Evolutionary conservation across 495 filamentous ascomycete species (phyloP).

Genomic region (Xylaria grammica): DNA sequence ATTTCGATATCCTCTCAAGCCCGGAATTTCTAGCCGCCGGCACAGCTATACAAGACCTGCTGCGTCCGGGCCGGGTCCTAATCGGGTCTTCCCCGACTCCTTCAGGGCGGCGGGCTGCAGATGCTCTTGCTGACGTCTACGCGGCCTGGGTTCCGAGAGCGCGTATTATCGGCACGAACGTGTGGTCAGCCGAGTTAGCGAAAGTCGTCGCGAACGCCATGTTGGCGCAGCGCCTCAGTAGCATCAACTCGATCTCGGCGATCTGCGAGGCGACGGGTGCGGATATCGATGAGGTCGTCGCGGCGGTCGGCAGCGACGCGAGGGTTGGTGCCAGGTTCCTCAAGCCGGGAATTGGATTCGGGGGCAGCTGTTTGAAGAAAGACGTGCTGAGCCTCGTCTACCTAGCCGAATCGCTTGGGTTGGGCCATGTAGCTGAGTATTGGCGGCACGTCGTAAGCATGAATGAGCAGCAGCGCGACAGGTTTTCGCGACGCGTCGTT

Average conservation of each 20-base stretch:
- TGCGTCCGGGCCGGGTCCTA: slow-evolving; percentile 75
- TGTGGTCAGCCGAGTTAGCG: slow-evolving; percentile 80
- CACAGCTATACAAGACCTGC: slow-evolving; percentile 72
- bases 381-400: slow-evolving; percentile 80
- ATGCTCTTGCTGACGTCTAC: slow-evolving; percentile 68
- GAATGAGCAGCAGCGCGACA: slow-evolving; percentile 77
- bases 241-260: slow-evolving; percentile 79
- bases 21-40: slow-evolving; percentile 85
- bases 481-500: slow-evolving; percentile 69
- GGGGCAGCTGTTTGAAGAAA: slow-evolving; percentile 85
- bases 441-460: slow-evolving; percentile 75
- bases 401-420: slow-evolving; percentile 69
- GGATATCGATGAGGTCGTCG: slow-evolving; percentile 72
- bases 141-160: slow-evolving; percentile 69
- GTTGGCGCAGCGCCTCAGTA: slow-evolving; percentile 82
- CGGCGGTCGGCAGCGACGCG: slow-evolving; percentile 71
- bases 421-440: slow-evolving; percentile 77
- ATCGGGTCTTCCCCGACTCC: slow-evolving; percentile 70
- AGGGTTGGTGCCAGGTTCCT: slow-evolving; percentile 76
- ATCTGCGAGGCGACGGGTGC: slow-evolving; percentile 82
- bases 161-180: slow-evolving; percentile 72
- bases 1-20: slow-evolving; percentile 81
- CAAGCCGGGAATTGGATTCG: slow-evolving; percentile 79
- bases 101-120: slow-evolving; percentile 65
- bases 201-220: slow-evolving; percentile 84